Evolutionary conservation across 148 eudicot species (phyloP).

Genomic region (Oxyria digyna): DNA sequence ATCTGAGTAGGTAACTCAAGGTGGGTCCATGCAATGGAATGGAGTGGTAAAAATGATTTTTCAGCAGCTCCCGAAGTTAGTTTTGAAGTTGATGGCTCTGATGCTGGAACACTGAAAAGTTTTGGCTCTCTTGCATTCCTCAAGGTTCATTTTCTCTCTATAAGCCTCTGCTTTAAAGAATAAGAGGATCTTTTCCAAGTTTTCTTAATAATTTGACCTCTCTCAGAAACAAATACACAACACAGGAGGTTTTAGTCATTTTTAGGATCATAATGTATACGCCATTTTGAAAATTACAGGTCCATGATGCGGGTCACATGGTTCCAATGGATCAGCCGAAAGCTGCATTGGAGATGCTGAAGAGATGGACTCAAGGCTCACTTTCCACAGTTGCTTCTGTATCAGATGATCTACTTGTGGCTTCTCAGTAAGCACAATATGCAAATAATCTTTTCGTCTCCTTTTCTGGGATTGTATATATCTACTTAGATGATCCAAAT

Average conservation of each 20-base stretch:
- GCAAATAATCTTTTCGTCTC: neutral
- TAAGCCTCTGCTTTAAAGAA: neutral
- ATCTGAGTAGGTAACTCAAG: conserved; percentile 64
- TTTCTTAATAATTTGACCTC: neutral
- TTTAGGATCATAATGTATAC: too few species aligned
- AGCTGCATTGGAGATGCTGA: conserved; percentile 71
- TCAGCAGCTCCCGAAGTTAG: conserved; percentile 43
- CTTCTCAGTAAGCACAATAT: conserved; percentile 4
- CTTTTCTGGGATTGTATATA: neutral
- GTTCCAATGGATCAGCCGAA: conserved; percentile 98
- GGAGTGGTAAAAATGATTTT: conserved; percentile 75
- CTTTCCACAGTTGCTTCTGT: neutral
- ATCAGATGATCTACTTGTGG: neutral
- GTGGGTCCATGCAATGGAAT: conserved; percentile 90
- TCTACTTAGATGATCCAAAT: neutral
- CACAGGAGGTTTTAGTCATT: too few species aligned
- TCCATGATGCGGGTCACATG: conserved; percentile 93
- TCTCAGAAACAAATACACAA: too few species aligned
- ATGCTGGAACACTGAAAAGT: conserved; percentile 59
- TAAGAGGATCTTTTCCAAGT: neutral
- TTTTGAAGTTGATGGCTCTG: conserved; percentile 66
- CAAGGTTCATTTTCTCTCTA: conserved; percentile 39
- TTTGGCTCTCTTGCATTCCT: conserved; percentile 73
- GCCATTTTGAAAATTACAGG: conserved; percentile 30
- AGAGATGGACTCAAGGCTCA: conserved; percentile 54